phyloP scores from a whole-genome alignment of 495 filamentous ascomycete species.

The Emericellopsis terricola region DNA sequence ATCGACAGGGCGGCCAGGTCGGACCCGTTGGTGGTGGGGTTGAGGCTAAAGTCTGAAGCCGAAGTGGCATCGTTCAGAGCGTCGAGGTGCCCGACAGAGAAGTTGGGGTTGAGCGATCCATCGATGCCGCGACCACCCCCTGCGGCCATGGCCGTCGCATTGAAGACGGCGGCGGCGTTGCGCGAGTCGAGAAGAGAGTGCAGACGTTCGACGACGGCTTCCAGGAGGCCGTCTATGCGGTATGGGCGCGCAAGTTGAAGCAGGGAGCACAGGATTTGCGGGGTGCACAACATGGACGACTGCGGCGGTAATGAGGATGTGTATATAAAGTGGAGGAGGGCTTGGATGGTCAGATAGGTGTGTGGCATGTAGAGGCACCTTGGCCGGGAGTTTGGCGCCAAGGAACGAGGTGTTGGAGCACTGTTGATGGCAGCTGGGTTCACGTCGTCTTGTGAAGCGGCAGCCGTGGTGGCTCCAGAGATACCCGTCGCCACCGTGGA shows the following conservation, averaged over 20 bases:
- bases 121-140: conserved; percentile 67
- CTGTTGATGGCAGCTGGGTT: conserved; percentile 24
- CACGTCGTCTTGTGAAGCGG: conserved; percentile 5
- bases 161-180: conserved; percentile 94
- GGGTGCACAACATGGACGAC: conserved; percentile 66
- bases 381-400: conserved; percentile 56
- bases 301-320: conserved; percentile 69
- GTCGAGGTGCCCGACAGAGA: conserved; percentile 12
- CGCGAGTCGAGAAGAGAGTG: conserved; percentile 79
- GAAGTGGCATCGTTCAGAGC: conserved; percentile 3
- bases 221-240: conserved; percentile 76
- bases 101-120: conserved; percentile 28
- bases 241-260: conserved; percentile 90
- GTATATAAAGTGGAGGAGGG: conserved; percentile 83
- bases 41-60: conserved; percentile 8
- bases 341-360: conserved; percentile 69
- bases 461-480: conserved; percentile 6
- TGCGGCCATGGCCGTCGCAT: conserved; percentile 94
- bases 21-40: conserved; percentile 10
- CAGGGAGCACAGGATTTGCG: conserved; percentile 87
- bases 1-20: conserved; percentile 14
- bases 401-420: conserved; percentile 28
- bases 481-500: conserved; percentile 13
- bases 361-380: conserved; percentile 86
- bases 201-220: conserved; percentile 78